phyloP scores from a whole-genome alignment of 805 yeast genomes.

The Ogataea trehaloabstinens region DNA sequence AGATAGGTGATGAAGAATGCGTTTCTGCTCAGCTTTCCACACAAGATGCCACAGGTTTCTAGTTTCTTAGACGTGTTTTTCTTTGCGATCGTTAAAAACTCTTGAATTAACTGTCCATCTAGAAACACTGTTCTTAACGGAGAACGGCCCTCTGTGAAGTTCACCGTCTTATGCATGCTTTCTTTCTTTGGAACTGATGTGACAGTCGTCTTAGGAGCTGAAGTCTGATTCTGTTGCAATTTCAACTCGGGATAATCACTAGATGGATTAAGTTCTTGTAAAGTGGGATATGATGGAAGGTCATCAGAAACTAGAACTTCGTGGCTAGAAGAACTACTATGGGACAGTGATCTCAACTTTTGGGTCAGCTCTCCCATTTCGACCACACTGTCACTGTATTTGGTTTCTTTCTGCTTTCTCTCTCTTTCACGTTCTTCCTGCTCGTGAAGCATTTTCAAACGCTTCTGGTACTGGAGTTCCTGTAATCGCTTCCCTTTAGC shows the following conservation, averaged over 20 bases:
- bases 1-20: conserved; percentile 64
- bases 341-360: conserved; percentile 24
- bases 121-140: conserved; percentile 52
- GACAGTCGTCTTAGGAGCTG: neutral
- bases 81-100: conserved; percentile 46
- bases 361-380: conserved; percentile 18
- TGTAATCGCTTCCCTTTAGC: conserved; percentile 18
- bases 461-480: conserved; percentile 21
- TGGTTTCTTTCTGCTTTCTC: conserved; percentile 6
- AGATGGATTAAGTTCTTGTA: conserved; percentile 8
- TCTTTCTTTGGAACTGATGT: conserved; percentile 7
- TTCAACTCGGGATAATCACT: conserved; percentile 9
- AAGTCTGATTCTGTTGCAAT: conserved; percentile 6
- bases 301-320: conserved; percentile 8
- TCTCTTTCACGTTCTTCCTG: conserved; percentile 15
- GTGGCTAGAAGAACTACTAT: conserved; percentile 16
- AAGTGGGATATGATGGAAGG: conserved; percentile 19
- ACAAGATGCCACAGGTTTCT: conserved; percentile 67
- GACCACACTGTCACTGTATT: conserved; percentile 1
- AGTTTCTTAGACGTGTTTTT: conserved; percentile 48
- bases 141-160: conserved; percentile 53
- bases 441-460: conserved; percentile 18
- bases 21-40: conserved; percentile 59
- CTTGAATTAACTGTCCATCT: conserved; percentile 41
- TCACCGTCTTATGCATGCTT: conserved; percentile 37